Base-by-base conservation (phyloP, 106 monocot species). In the Platanthera guangdongensis region DNA sequence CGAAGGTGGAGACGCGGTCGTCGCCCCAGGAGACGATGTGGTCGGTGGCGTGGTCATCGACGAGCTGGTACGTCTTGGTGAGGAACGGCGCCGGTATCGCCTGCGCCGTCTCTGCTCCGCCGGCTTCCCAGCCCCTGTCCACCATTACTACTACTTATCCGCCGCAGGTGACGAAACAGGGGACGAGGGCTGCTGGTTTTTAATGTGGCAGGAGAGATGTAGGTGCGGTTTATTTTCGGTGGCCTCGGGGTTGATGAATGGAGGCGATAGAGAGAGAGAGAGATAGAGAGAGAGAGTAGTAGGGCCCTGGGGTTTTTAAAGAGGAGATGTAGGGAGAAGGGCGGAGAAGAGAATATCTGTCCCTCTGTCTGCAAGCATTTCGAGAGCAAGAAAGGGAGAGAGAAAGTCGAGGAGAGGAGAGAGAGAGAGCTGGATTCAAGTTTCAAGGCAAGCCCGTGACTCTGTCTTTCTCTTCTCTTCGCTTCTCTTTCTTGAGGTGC, bases 1-100 rank as follows among this genome's bases (percentile, higher is more conserved):
- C 86, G 86, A 92, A 92, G 76, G 90, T 90, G 73, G 90, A 82
- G 70, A 71, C 68, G 45, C 83, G 78, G 75, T 92, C 87, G 64
- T 92, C 87, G 16, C 92, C 92, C 92, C 94, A 95, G 11, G 94
- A 95, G 68, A 95, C 91, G 59, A 95, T 80, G 82, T 87, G 89
- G 85, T 95, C 87, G 25, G 91, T 94, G 18, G 85, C 45, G 1
- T 87, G 89, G 76, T 94, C 91, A 79, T 94, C 94, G 18, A 94
- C 94, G 8, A 94, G 82, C 72, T 94, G 89, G 69, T 94, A 91
- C 28, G 94, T 94, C 78, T 94, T 94, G 18, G 85, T 94, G 49
- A 94, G 71, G 79, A 94, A 94, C 8, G 94, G 94, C 28, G 94
- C 91, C 15, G 94, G 94, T 54, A 91, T 18, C 4, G 6, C 54